Conservation (phyloP, 371 early-diverging fungal species). For the Syncephalastrum racemosum region DNA sequence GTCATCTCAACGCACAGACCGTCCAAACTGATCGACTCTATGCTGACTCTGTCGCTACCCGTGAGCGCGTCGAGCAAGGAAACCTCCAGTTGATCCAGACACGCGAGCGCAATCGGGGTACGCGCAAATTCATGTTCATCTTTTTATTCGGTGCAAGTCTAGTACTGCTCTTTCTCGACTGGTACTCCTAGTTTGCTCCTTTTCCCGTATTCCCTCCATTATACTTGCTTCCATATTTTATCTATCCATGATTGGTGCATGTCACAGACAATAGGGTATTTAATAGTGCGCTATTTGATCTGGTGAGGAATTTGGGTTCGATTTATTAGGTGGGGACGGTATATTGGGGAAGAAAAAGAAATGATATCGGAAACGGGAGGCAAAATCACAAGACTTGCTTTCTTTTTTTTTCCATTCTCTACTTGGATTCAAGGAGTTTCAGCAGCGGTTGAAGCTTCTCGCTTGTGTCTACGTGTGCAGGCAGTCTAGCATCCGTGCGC, state of each 20-base stretch:
- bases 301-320: too few species aligned
- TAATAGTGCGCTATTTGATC: too few species aligned
- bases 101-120: constrained; percentile 52
- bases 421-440: too few species aligned
- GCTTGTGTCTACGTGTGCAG: not conserved
- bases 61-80: constrained; percentile 57
- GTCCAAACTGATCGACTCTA: constrained; percentile 68
- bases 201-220: not conserved
- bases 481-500: constrained; percentile 14
- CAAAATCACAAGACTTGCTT: too few species aligned
- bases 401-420: too few species aligned
- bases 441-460: too few species aligned
- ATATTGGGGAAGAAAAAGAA: too few species aligned
- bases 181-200: constrained; percentile 51
- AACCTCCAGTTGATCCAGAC: constrained; percentile 58
- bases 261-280: not conserved
- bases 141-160: constrained; percentile 64
- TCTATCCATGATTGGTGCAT: not conserved
- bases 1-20: constrained; percentile 66
- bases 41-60: constrained; percentile 64
- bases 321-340: too few species aligned
- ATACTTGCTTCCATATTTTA: constrained; percentile 3
- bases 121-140: constrained; percentile 63
- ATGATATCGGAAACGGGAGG: too few species aligned
- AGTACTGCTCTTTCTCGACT: constrained; percentile 70